Evolutionary conservation across 2,329 filamentous ascomycete genomes (phyloP).

Genomic region (Fusarium papillatum): DNA sequence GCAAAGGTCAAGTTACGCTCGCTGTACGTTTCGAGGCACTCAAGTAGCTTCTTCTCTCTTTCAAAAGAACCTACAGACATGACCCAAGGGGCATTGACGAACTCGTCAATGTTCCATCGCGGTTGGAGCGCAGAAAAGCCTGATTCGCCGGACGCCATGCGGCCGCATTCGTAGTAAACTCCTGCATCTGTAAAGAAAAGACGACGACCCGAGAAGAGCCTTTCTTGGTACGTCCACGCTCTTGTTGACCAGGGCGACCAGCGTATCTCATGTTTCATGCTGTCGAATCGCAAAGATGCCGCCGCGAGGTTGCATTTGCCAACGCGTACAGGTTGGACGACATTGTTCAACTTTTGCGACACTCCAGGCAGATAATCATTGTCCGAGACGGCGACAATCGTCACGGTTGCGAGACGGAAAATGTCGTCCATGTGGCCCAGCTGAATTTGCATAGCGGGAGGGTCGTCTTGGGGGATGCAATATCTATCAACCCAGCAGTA

Average conservation of each 20-base stretch:
- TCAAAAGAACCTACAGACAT: not conserved
- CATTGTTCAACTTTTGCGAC: too few species aligned
- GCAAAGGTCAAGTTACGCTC: not conserved
- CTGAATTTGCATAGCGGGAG: too few species aligned
- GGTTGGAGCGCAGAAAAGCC: not conserved
- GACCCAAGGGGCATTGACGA: not conserved
- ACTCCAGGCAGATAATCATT: too few species aligned
- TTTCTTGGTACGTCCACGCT: not conserved
- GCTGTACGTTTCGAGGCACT: not conserved
- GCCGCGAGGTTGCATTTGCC: too few species aligned
- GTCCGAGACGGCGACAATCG: too few species aligned
- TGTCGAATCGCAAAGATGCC: not conserved
- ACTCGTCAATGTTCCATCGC: not conserved
- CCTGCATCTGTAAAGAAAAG: not conserved
- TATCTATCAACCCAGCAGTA: too few species aligned
- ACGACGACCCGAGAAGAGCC: not conserved
- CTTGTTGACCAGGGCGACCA: not conserved
- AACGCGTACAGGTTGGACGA: too few species aligned
- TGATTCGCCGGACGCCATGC: not conserved
- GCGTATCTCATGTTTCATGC: not conserved
- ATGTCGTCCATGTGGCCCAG: too few species aligned
- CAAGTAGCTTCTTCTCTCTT: not conserved
- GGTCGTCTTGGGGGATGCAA: too few species aligned
- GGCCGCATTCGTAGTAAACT: not conserved
- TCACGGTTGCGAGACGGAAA: too few species aligned